Percentiles rank a stretch among this genome's conserved stretches.
These are phyloP conservation scores for Geotrichum restrictum DNA, from an alignment of 1,139 yeast genomes.

Conservation along the genomic window DNA sequence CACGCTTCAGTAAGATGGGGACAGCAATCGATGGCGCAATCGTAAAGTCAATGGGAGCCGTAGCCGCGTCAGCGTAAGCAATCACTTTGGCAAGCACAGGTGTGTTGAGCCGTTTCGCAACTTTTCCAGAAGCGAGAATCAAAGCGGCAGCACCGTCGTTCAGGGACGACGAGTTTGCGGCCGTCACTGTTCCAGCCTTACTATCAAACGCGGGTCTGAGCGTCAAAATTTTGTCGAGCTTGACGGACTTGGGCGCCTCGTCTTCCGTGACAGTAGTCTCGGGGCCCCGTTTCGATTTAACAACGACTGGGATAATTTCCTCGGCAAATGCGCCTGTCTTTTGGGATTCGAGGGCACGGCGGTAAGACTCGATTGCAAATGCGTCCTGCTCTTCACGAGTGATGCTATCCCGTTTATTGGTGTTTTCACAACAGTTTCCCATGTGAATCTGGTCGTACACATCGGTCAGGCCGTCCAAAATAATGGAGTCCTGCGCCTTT, in stretches of 20 bases:
- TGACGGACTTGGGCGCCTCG: conserved; percentile 63
- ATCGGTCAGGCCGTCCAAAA: conserved; percentile 57
- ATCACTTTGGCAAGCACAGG: conserved; percentile 60
- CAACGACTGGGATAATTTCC: conserved; percentile 54
- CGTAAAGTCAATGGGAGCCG: conserved; percentile 85
- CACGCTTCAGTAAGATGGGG: conserved; percentile 70
- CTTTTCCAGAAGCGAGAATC: conserved; percentile 69
- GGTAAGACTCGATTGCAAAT: conserved; percentile 51
- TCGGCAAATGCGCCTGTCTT: conserved; percentile 47
- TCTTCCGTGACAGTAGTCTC: conserved; percentile 49
- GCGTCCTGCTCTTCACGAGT: conserved; percentile 56
- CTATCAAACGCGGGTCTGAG: conserved; percentile 87
- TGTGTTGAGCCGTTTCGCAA: conserved; percentile 68
- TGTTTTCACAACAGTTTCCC: conserved; percentile 64
- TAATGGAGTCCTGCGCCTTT: conserved; percentile 49
- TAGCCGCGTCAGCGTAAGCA: conserved; percentile 96
- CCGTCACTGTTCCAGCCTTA: conserved; percentile 91
- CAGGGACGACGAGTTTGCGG: conserved; percentile 87
- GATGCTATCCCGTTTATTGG: conserved; percentile 50
- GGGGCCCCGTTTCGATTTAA: conserved; percentile 54
- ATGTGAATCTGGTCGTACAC: conserved; percentile 53
- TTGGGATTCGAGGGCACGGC: conserved; percentile 48
- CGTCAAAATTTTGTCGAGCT: conserved; percentile 61
- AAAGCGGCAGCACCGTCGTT: conserved; percentile 96
- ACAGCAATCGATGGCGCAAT: conserved; percentile 89